Base-by-base conservation (phyloP, 805 yeast species). In the Candida pini region DNA sequence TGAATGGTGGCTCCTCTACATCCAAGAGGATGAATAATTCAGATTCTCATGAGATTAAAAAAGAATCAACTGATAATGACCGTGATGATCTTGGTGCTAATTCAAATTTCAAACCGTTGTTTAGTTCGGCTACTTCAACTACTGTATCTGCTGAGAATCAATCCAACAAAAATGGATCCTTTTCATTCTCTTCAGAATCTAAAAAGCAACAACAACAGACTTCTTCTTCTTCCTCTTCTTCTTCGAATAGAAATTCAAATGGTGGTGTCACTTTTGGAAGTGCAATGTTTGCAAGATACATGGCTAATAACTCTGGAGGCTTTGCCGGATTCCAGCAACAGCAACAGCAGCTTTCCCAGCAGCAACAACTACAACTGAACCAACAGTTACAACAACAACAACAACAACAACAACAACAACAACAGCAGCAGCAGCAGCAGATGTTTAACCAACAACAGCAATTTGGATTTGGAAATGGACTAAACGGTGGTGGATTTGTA, bases 371-470 rank as follows among this genome's bases (percentile, higher is more conserved):
- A 7, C 8, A 17, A 6, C 18, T 18, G 12, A 9, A 18, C 15
- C 16, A 17, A 10, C 22, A 16, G 6, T 18, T 17, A n/a, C 34
- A 23, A 12, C 30, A 13, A 26, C 35, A 32, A 10, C 35, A 14
- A n/a, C 15, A 22, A 6, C 27, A 18, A 15, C 35, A 32, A 26
- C 35, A 32, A 13, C 20, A 24, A 13, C 30, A 7, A 6, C 20
- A 17, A 5, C 29, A 14, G n/a, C 28, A 31, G 10, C 28, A 22
- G 9, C 28, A 23, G 12, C 33, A 17, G 15, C 33, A 31, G 23
- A 27, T 15, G 17, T 28, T 20, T 20, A 10, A 10, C 9, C 23
- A 4, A 22, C 8, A n/a, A n/a, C n/a, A 9, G 12, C 29, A 26
- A n/a, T 17, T n/a, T 4, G 14, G 8, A 5, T 21, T 10, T 6